Conservation (phyloP, 2,329 filamentous ascomycete species). For the Erysiphe pulchra region DNA sequence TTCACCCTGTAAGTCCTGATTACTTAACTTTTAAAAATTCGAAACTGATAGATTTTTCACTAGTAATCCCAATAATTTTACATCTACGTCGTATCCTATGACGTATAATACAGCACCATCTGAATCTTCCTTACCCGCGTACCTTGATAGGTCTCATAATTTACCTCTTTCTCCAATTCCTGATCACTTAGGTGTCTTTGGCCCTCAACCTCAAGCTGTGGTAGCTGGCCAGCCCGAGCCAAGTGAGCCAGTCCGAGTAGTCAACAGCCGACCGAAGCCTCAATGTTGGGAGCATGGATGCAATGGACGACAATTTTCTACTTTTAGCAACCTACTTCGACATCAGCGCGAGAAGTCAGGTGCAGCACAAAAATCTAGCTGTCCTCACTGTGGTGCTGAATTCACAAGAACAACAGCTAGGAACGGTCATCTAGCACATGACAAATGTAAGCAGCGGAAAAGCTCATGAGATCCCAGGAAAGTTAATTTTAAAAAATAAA, state of each 20-base stretch:
- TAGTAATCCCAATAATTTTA: conserved; percentile 9
- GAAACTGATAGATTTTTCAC: background rate
- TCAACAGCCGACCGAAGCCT: conserved; percentile 65
- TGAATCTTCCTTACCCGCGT: conserved; percentile 9
- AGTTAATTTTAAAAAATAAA: too few species aligned
- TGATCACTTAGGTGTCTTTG: conserved; percentile 10
- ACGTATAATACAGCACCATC: conserved; percentile 8
- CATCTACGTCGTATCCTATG: conserved; percentile 8
- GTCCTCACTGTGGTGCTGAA: conserved; percentile 74
- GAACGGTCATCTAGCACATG: conserved; percentile 66
- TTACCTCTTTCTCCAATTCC: conserved; percentile 8
- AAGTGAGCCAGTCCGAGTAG: conserved; percentile 34
- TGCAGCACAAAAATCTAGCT: conserved; percentile 66
- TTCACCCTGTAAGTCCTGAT: conserved; percentile 10
- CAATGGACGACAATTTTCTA: conserved; percentile 85
- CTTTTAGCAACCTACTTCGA: conserved; percentile 78
- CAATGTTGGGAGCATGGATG: conserved; percentile 96
- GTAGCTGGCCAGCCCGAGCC: conserved; percentile 17
- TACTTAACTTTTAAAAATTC: too few species aligned
- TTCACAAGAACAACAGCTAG: conserved; percentile 75
- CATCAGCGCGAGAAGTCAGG: conserved; percentile 91
- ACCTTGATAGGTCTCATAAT: conserved; percentile 10
- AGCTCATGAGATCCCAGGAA: conserved; percentile 14
- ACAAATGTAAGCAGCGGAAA: conserved; percentile 67
- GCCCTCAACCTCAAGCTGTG: conserved; percentile 12